Conservation (phyloP, 306 rosid species). For the Glycyrrhiza uralensis region DNA sequence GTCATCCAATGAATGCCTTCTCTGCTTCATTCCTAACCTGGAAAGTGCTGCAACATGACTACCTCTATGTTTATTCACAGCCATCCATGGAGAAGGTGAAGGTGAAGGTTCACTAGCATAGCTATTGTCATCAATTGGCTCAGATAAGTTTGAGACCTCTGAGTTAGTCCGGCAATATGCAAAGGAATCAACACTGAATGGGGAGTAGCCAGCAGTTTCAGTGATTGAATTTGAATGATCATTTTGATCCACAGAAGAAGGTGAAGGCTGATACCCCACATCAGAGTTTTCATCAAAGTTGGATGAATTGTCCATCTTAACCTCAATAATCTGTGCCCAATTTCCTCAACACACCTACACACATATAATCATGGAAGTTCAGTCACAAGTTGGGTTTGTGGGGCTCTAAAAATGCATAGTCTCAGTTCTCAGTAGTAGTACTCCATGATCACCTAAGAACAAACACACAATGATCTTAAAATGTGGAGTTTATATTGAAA, state of each 20-base stretch:
- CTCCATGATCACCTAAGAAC: slow-evolving; percentile 17
- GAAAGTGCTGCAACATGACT: slow-evolving; percentile 47
- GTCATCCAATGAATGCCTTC: slow-evolving; percentile 29
- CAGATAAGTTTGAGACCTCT: slow-evolving; percentile 66
- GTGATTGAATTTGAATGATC: slow-evolving; percentile 56
- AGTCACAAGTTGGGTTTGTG: slow-evolving; percentile 16
- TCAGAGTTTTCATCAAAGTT: slow-evolving; percentile 52
- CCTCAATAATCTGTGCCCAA: slow-evolving; percentile 10
- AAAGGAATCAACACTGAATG: slow-evolving; percentile 63
- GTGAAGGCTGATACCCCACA: slow-evolving; percentile 62
- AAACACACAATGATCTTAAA: slow-evolving; percentile 24
- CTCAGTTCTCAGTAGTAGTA: no score
- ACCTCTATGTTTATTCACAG: slow-evolving; percentile 34
- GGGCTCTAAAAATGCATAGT: slow-evolving; percentile 18
- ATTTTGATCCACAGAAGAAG: slow-evolving; percentile 70
- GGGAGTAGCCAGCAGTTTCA: slow-evolving; percentile 53
- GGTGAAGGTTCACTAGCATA: slow-evolving; percentile 61
- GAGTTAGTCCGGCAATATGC: slow-evolving; percentile 60
- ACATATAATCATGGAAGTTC: slow-evolving; percentile 27
- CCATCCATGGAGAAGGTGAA: slow-evolving; percentile 48
- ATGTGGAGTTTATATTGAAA: slow-evolving; percentile 6
- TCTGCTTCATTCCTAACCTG: slow-evolving; percentile 51
- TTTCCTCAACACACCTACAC: slow-evolving; percentile 52
- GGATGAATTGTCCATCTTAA: slow-evolving; percentile 54
- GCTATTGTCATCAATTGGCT: slow-evolving; percentile 53